Evolutionary conservation across 2,329 filamentous ascomycete genomes (phyloP).

Genomic region (Colletotrichum sp.): DNA sequence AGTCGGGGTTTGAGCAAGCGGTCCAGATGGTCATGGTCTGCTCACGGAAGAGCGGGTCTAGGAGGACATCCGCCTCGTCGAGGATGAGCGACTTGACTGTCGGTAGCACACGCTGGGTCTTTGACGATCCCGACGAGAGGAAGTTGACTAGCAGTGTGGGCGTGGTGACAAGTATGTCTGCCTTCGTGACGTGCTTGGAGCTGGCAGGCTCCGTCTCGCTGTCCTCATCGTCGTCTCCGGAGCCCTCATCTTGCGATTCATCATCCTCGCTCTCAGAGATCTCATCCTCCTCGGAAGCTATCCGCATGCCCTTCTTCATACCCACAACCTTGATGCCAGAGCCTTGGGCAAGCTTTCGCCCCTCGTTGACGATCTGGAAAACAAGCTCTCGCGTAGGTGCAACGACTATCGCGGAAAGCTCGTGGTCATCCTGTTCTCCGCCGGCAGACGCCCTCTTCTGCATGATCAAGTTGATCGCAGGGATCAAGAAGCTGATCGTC

Average conservation of each 20-base stretch:
- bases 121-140: conserved; percentile 42
- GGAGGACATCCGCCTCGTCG: conserved; percentile 93
- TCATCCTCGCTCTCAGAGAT: conserved; percentile 11
- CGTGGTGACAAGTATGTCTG: conserved; percentile 81
- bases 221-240: conserved; percentile 39
- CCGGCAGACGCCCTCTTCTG: conserved; percentile 52
- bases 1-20: conserved; percentile 70
- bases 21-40: conserved; percentile 88
- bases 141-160: conserved; percentile 80
- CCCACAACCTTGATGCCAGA: conserved; percentile 80
- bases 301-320: conserved; percentile 83
- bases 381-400: conserved; percentile 81
- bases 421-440: conserved; percentile 42
- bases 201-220: conserved; percentile 25
- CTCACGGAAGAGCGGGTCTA: conserved; percentile 88
- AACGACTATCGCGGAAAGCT: conserved; percentile 71
- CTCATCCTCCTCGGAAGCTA: conserved; percentile 34
- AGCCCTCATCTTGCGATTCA: conserved; percentile 34
- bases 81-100: conserved; percentile 77
- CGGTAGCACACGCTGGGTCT: conserved; percentile 58
- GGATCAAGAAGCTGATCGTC: conserved; percentile 90
- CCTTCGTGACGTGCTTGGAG: conserved; percentile 63
- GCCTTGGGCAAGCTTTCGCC: conserved; percentile 76
- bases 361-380: conserved; percentile 83
- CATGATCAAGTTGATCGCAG: conserved; percentile 78